phyloP scores from a whole-genome alignment of 1,284 basidiomycete genomes.

The Cystodermella granulosa region DNA sequence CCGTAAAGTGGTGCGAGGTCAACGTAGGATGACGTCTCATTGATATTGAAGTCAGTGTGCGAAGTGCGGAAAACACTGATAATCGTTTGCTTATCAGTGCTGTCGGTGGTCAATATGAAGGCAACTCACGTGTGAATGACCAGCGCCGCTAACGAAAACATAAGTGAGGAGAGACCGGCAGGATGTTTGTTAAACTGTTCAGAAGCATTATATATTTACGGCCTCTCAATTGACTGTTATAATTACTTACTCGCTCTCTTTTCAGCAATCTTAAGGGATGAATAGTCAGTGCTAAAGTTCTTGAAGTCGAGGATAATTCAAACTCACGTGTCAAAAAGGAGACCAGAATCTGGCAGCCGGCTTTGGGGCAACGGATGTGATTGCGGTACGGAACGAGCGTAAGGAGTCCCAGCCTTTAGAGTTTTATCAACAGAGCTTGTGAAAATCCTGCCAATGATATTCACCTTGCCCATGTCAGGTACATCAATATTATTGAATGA shows the following conservation, averaged over 20 bases:
- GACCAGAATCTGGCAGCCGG: constrained; percentile 69
- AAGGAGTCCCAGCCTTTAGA: constrained; percentile 58
- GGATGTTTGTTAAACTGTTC: constrained; percentile 69
- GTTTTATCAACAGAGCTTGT: neutral
- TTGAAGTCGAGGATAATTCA: neutral
- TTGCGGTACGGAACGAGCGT: constrained; percentile 76
- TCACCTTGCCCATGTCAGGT: constrained; percentile 64
- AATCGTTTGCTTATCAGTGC: neutral
- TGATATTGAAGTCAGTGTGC: constrained; percentile 62
- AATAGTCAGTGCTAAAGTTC: constrained; percentile 3
- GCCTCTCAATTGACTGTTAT: neutral
- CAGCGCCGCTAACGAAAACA: constrained; percentile 78
- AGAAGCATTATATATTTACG: neutral
- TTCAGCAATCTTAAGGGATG: constrained; percentile 42
- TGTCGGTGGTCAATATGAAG: constrained; percentile 2
- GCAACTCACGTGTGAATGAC: constrained; percentile 66
- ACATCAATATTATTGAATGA: constrained; percentile 66
- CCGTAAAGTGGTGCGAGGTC: constrained; percentile 81
- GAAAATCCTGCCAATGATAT: neutral
- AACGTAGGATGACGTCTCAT: constrained; percentile 83
- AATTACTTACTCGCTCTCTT: constrained; percentile 49
- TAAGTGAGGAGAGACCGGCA: constrained; percentile 68
- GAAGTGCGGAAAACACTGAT: constrained; percentile 68
- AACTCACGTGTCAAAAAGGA: constrained; percentile 67
- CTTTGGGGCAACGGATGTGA: constrained; percentile 56